These are phyloP conservation scores for Daldinia bambusicola DNA, from an alignment of 495 filamentous ascomycete genomes.

Conservation along the genomic window DNA sequence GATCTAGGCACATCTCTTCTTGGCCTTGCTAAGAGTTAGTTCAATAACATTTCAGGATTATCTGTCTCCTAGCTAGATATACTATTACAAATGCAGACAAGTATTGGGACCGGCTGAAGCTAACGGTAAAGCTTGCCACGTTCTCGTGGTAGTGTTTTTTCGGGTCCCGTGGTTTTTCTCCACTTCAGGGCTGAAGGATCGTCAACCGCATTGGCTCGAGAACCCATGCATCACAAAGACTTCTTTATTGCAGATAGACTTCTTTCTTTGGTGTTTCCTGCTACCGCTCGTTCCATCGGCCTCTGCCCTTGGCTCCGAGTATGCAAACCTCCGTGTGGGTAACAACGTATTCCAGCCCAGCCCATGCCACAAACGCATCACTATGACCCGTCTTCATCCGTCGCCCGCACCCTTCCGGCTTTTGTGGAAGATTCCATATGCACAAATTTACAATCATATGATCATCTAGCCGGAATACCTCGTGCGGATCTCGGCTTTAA, in stretches of 20 bases:
- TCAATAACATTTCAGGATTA: neutral
- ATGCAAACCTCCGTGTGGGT: conserved; percentile 35
- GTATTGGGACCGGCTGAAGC: conserved; percentile 12
- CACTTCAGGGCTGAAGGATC: conserved; percentile 42
- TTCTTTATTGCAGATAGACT: conserved; percentile 22
- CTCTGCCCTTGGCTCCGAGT: conserved; percentile 29
- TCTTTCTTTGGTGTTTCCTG: conserved; percentile 25
- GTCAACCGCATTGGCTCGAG: conserved; percentile 34
- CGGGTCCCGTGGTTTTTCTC: conserved; percentile 26
- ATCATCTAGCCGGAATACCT: conserved; percentile 34
- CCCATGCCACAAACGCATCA: conserved; percentile 44
- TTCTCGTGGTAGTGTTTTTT: conserved; percentile 24
- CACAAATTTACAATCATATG: conserved; percentile 35
- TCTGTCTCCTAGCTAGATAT: neutral
- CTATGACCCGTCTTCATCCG: conserved; percentile 40
- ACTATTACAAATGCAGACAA: conserved; percentile 10
- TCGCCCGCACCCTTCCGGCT: conserved; percentile 31
- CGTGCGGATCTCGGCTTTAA: conserved; percentile 41
- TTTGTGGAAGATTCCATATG: conserved; percentile 40
- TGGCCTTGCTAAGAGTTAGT: neutral
- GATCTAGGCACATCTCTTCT: neutral
- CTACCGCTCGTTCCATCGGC: conserved; percentile 34
- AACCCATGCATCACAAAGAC: conserved; percentile 30
- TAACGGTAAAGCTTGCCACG: conserved; percentile 26
- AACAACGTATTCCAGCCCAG: conserved; percentile 27